Evolutionary conservation across 495 filamentous ascomycete genomes (phyloP).

Genomic region (Neurospora africana): DNA sequence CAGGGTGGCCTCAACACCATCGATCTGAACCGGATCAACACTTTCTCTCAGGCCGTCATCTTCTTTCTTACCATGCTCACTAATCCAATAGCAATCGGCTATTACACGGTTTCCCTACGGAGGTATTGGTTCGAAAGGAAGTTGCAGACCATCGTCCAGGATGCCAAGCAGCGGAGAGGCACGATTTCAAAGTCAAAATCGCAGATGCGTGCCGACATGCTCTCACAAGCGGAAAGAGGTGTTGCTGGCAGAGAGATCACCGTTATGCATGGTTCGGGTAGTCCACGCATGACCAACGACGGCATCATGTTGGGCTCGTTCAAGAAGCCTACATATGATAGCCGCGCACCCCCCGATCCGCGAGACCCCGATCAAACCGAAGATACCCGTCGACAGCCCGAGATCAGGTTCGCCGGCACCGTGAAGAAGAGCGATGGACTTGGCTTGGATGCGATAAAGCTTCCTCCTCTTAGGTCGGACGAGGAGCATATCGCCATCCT

Average conservation of each 20-base stretch:
- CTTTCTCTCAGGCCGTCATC: slow-evolving; percentile 70
- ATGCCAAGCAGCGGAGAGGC: slow-evolving; percentile 31
- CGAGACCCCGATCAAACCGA: slow-evolving; percentile 19
- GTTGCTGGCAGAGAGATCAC: slow-evolving; percentile 63
- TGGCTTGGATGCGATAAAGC: slow-evolving; percentile 25
- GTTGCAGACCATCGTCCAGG: slow-evolving; percentile 55
- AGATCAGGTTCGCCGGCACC: slow-evolving; percentile 56
- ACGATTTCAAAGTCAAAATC: slow-evolving; percentile 43
- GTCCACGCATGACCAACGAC: slow-evolving; percentile 36
- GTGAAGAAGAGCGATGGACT: slow-evolving; percentile 38
- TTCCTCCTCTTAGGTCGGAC: slow-evolving; percentile 45
- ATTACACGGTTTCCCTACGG: slow-evolving; percentile 78
- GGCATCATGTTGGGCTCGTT: slow-evolving; percentile 27
- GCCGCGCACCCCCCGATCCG: not conserved
- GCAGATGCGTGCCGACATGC: slow-evolving; percentile 44
- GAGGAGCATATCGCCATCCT: slow-evolving; percentile 81
- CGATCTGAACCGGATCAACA: slow-evolving; percentile 60
- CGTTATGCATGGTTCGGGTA: slow-evolving; percentile 50
- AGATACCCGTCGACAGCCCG: slow-evolving; percentile 14
- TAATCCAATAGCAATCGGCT: slow-evolving; percentile 86
- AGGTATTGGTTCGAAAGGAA: slow-evolving; percentile 97
- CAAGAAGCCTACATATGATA: slow-evolving; percentile 1
- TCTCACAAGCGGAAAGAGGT: slow-evolving; percentile 48
- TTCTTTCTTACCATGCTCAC: slow-evolving; percentile 61
- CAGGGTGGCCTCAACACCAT: slow-evolving; percentile 90